Percentiles rank a stretch among this genome's conserved stretches.
Conservation (phyloP, 2,329 filamentous ascomycete species). For the Fusarium xylarioides region DNA sequence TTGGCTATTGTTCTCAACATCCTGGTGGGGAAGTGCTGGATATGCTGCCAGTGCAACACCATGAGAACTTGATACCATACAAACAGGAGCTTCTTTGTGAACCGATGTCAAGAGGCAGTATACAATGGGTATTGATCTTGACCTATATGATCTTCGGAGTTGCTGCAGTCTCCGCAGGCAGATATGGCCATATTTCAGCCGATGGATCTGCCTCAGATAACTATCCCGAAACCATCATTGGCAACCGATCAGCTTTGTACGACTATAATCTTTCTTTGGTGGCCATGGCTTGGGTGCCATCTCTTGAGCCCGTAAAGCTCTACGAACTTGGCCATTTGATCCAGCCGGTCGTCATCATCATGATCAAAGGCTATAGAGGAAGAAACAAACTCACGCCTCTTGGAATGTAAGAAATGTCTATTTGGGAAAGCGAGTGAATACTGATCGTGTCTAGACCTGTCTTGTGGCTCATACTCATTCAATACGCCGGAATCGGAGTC, state of each 20-base stretch:
- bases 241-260: neutral
- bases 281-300: too few relatives aligned
- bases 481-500: neutral
- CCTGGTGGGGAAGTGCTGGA: neutral
- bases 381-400: neutral
- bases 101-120: neutral
- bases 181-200: accelerated
- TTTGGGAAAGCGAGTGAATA: neutral
- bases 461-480: neutral
- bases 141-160: neutral
- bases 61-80: neutral
- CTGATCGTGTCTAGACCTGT: neutral
- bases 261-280: neutral
- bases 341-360: neutral
- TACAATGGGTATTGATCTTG: neutral
- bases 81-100: neutral
- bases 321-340: neutral
- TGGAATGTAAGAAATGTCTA: neutral
- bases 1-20: neutral
- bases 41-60: neutral
- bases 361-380: neutral
- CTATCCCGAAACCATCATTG: neutral
- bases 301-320: too few relatives aligned
- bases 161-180: neutral
- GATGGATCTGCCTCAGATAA: neutral